Percentiles rank a stretch among this genome's conserved stretches.
These are phyloP conservation scores for Fusarium aywerte DNA, from an alignment of 2,329 filamentous ascomycete genomes.

Conservation along the genomic window DNA sequence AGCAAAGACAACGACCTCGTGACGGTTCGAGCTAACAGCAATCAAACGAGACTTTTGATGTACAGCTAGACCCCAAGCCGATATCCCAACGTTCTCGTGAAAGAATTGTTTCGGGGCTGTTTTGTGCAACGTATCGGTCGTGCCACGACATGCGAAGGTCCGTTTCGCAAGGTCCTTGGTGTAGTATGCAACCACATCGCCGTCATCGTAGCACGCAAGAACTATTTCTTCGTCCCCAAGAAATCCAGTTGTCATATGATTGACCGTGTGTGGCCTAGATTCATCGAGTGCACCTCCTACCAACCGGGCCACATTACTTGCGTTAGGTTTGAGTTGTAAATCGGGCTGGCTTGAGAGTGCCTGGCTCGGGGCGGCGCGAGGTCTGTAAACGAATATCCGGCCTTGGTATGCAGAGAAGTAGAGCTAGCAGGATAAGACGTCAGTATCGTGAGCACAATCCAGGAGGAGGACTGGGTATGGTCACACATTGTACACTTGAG, in stretches of 20 bases:
- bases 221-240: conserved; percentile 77
- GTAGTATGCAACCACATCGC: conserved; percentile 78
- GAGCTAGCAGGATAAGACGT: conserved; percentile 53
- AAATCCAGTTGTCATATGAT: conserved; percentile 75
- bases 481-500: conserved; percentile 65
- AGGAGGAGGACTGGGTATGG: background rate
- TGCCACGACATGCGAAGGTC: conserved; percentile 49
- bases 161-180: conserved; percentile 63
- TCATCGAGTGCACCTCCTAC: conserved; percentile 66
- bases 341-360: conserved; percentile 61
- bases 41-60: conserved; percentile 85
- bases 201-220: conserved; percentile 76
- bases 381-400: conserved; percentile 67
- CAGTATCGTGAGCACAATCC: conserved; percentile 15
- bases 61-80: conserved; percentile 90
- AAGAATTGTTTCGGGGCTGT: conserved; percentile 67
- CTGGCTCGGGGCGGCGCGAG: conserved; percentile 58
- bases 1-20: conserved; percentile 64
- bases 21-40: conserved; percentile 82
- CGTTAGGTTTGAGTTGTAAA: conserved; percentile 60
- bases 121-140: conserved; percentile 6
- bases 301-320: conserved; percentile 52
- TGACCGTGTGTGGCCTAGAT: conserved; percentile 69
- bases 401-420: conserved; percentile 70
- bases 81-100: conserved; percentile 77